Base-by-base conservation (phyloP, 257 asterid genomes). In the Avicennia marina region DNA sequence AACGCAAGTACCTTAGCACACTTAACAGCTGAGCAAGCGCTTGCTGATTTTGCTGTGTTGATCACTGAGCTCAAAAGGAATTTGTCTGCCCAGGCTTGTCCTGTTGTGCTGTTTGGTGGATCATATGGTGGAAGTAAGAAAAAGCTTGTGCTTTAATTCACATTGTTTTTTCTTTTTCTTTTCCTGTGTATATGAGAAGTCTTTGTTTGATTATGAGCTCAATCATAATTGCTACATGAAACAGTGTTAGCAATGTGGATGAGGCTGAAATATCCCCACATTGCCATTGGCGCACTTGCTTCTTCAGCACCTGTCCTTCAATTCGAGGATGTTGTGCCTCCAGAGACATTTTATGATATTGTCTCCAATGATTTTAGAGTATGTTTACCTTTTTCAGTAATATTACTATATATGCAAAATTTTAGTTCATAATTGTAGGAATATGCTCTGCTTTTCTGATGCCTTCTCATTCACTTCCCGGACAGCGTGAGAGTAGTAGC, bases 221-320 rank as follows among this genome's bases (percentile, higher is more conserved):
- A 16, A 7, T 48, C 53, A 22, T 16, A 56, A 7, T 27, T 39
- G 51, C 27, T 65, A 32, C 59, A 7, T 68, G 61, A 20, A 65
- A 67, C 80, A 88, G 98, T 91, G 98, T 72, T 91, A 70, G 98
- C 98, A 16, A 80, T 95, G 7, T 91, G 98, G 98, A 85, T 85
- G 95, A 74, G 96, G 76, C 87, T 91, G 60, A 91, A 91, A 72
- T 91, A 91, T 80, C 98, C 98, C 38, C 94, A 91, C 57, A 62
- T 88, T 53, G 85, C 96, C 59, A 72, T 91, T n/a, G 98, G 96
- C 56, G 98, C 96, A 6, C 87, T 91, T 34, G 85, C 98, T 72
- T 79, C 98, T 24, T 91, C 98, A 4, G 96, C 96, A 0, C 96
- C 98, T 17, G 25, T 91, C 66, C 94, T 88, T 63, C 94, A 91